phyloP scores from a whole-genome alignment of 768 basidiomycete genomes.

The Pleurotus platypus region DNA sequence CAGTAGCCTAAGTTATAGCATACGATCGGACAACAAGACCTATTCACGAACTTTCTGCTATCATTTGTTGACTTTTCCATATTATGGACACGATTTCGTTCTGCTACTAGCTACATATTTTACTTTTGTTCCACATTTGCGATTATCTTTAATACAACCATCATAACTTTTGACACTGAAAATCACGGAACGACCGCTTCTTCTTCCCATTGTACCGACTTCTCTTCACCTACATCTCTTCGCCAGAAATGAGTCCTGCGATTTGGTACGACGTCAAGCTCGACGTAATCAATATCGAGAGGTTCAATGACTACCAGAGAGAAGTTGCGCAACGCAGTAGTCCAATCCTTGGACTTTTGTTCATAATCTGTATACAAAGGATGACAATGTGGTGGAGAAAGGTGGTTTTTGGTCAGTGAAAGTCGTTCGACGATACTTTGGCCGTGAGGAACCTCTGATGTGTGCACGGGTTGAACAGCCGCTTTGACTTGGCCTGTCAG shows the following conservation, averaged over 20 bases:
- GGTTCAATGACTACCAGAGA: slow-evolving; percentile 73
- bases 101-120: too few species aligned
- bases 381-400: neutral
- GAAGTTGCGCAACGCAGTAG: slow-evolving; percentile 61
- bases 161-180: too few species aligned
- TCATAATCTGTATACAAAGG: slow-evolving; percentile 30
- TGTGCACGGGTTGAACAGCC: too few species aligned
- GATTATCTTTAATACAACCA: too few species aligned
- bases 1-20: too few species aligned
- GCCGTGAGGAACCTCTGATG: neutral
- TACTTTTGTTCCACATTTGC: too few species aligned
- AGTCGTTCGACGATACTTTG: neutral
- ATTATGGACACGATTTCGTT: too few species aligned
- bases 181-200: slow-evolving; percentile 60
- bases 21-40: too few species aligned
- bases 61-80: too few species aligned
- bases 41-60: too few species aligned
- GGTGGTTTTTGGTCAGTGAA: neutral
- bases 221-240: slow-evolving; percentile 16
- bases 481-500: neutral
- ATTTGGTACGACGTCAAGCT: slow-evolving; percentile 55
- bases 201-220: slow-evolving; percentile 50
- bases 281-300: slow-evolving; percentile 62
- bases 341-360: slow-evolving; percentile 42
- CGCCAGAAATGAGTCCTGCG: slow-evolving; percentile 53